Percentiles rank a stretch among this genome's conserved stretches.
Conservation (phyloP, 257 asterid species). For the Penstemon eatonii region DNA sequence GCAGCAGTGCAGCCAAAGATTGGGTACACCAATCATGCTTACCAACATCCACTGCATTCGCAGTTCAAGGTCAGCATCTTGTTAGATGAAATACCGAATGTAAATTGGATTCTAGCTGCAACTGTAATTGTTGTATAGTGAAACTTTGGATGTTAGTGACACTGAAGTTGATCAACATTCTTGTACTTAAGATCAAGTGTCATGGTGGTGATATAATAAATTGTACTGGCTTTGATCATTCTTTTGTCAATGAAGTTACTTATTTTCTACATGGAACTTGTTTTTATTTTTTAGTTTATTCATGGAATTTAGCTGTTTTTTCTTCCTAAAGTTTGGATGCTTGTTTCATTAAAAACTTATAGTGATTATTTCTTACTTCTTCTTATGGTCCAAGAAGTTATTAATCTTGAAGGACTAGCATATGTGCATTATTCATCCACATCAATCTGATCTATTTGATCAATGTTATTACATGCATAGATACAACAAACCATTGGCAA, state of each 20-base stretch:
- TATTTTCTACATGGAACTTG: constrained; percentile 24
- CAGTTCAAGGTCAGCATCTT: constrained; percentile 99
- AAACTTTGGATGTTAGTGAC: constrained; percentile 32
- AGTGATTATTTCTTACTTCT: too few species aligned
- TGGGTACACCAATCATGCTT: constrained; percentile 65
- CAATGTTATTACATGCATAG: constrained; percentile 1
- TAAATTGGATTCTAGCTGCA: constrained; percentile 46
- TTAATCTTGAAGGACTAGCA: constrained; percentile 10
- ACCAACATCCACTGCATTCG: constrained; percentile 71
- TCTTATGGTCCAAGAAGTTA: background rate
- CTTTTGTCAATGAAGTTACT: constrained; percentile 26
- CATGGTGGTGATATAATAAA: constrained; percentile 33
- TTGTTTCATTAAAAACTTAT: constrained; percentile 12
- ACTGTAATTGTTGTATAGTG: constrained; percentile 42
- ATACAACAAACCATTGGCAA: background rate
- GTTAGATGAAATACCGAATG: constrained; percentile 61
- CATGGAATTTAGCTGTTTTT: background rate
- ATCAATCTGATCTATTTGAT: background rate
- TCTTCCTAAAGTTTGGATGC: constrained; percentile 12
- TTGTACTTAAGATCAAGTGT: constrained; percentile 28
- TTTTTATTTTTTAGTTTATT: background rate
- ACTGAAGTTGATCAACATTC: constrained; percentile 28
- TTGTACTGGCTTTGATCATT: constrained; percentile 40
- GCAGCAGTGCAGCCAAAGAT: constrained; percentile 55
- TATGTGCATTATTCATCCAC: background rate